Conservation (phyloP, 2,329 filamentous ascomycete genomes). For the Keithomyces neogunnii region DNA sequence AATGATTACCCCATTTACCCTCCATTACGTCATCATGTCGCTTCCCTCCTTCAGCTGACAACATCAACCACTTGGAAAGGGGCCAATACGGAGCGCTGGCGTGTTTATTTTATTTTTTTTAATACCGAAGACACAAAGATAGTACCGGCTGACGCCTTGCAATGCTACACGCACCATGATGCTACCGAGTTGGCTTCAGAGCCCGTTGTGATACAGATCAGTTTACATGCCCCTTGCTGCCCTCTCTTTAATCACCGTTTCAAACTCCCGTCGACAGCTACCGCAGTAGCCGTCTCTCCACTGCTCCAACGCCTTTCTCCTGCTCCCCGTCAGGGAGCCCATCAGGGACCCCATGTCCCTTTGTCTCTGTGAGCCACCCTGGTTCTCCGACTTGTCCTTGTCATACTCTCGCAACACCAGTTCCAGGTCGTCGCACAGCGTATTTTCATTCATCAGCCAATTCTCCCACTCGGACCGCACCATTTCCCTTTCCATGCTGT, state of each 20-base stretch:
- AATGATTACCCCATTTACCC: too few species aligned
- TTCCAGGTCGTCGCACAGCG: slow-evolving; percentile 59
- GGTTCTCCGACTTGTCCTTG: slow-evolving; percentile 7
- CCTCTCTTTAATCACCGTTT: slow-evolving; percentile 21
- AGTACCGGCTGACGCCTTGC: too few species aligned
- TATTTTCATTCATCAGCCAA: slow-evolving; percentile 75
- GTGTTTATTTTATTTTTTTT: too few species aligned
- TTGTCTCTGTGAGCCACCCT: slow-evolving; percentile 17
- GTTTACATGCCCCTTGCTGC: slow-evolving; percentile 14
- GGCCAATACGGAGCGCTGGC: too few species aligned
- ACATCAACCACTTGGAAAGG: too few species aligned
- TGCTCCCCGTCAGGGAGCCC: slow-evolving; percentile 19
- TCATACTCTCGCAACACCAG: slow-evolving; percentile 30
- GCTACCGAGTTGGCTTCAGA: too few species aligned
- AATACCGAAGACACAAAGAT: too few species aligned
- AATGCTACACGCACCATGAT: too few species aligned
- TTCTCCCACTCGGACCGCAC: slow-evolving; percentile 85
- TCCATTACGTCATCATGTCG: too few species aligned
- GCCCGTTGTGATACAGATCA: not conserved
- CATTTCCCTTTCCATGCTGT: slow-evolving; percentile 80
- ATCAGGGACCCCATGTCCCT: slow-evolving; percentile 22
- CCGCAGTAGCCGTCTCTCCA: slow-evolving; percentile 50
- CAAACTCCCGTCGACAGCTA: slow-evolving; percentile 42
- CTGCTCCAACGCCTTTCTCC: slow-evolving; percentile 28
- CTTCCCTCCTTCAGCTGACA: too few species aligned